Conservation (phyloP, 306 rosid genomes). For the Boehmeria nivea region DNA sequence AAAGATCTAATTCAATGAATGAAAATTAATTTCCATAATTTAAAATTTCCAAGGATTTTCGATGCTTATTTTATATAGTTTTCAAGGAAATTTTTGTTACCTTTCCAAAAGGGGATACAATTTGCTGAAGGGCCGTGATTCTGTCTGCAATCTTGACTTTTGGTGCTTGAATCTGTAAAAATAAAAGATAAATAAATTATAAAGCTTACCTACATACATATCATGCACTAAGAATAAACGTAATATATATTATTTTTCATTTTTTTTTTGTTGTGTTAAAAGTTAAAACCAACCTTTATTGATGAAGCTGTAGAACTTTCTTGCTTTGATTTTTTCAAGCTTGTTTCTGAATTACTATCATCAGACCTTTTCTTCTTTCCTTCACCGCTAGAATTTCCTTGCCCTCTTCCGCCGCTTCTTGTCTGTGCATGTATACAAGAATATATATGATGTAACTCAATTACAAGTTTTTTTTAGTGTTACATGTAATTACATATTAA, state of each 20-base stretch:
- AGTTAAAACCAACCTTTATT: conserved; percentile 44
- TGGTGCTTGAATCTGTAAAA: conserved; percentile 64
- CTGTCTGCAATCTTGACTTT: conserved; percentile 86
- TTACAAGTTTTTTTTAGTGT: no score
- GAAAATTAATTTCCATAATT: no score
- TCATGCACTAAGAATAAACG: no score
- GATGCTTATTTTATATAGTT: no score
- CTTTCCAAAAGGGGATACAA: conserved; percentile 99
- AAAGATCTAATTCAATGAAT: background rate
- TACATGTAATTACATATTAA: no score
- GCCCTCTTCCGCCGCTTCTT: conserved; percentile 51
- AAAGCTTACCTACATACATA: background rate
- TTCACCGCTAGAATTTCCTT: conserved; percentile 43
- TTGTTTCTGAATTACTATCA: conserved; percentile 57
- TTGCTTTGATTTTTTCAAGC: conserved; percentile 63
- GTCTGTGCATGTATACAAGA: conserved; percentile 26
- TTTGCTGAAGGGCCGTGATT: conserved; percentile 92
- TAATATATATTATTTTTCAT: no score
- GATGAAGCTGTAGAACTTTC: conserved; percentile 48
- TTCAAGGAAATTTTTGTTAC: no score
- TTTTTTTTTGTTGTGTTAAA: no score
- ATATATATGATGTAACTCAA: no score
- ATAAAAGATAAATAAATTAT: conserved; percentile 21
- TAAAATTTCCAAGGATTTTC: no score
- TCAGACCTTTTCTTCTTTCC: conserved; percentile 83